Base-by-base conservation (phyloP, 2,329 filamentous ascomycete genomes). In the Drechslerella dactyloides region DNA sequence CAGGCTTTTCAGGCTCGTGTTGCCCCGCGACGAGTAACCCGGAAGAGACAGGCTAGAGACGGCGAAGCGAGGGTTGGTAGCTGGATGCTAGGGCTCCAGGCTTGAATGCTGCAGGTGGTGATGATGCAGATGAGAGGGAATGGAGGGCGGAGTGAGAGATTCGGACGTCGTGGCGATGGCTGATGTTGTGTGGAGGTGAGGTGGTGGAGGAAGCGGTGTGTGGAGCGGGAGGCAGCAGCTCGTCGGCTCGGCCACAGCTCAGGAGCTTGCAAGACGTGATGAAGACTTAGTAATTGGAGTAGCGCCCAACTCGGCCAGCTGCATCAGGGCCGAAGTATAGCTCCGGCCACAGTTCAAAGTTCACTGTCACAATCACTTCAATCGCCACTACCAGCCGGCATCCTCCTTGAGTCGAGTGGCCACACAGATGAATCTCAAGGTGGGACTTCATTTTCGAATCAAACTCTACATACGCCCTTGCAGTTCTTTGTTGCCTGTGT, bases 1-100 rank as follows among this genome's bases (percentile, higher is more conserved):
- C 37, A 57, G 44, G 42, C 30, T 51, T 27, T 48, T 23, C 53
- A 51, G 50, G 44, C 40, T 57, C 60, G 60, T 64, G 60, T 64
- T 64, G 60, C 60, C 24, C 17, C 40, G 42, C 27, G 19, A 48
- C 44, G 11, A 48, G n/a, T 15, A 37, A 3, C 24, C 15, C 46
- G 21, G 37, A 50, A 23, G 19, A 62, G 37, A 53, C 2, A 30
- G 24, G 50, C 15, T 23, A 48, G 48, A 54, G 44, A 21, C 19
- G 44, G 17, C 19, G 17, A 21, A 21, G 15, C 44, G 3, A 19
- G 8, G 17, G 44, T 19, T 21, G 19, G 17, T 2, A 21, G 44
- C 19, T 23, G 44, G 15, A 48, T 19, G 8, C 4, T 21, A 21
- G n/a, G 17, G 44, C 6, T 21, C 15, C 44, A 4, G 15, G 44